Evolutionary conservation across 768 basidiomycete species (phyloP), one percentile per base, ranked within the genome.

Genomic region (Hygrocybe punicea): DNA sequence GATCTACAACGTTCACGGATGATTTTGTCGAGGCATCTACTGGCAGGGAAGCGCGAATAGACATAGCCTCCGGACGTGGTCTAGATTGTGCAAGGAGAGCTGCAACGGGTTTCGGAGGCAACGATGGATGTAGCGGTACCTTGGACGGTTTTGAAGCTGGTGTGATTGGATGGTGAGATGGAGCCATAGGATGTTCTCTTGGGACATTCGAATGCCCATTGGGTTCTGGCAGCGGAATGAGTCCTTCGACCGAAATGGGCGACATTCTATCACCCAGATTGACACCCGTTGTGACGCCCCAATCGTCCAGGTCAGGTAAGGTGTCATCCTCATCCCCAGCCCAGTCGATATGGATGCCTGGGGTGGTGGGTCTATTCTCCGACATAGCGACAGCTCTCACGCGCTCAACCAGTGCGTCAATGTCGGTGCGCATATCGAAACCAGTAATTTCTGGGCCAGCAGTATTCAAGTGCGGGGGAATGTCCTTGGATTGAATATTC

Each of bases 291-390:
- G 77, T 77, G 45, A 91, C 81, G 17, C 86, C 89, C 91, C 91
- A 93, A 66, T 93, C 91, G 66, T 93, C 83, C 24, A 93, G 77
- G 70, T 91, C 89, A 5, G 91, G 91, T 2, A 93, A 75, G 59
- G 81, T 84, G 64, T 87, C 86, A 60, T 93, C 90, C 56, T 93
- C 91, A 62, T 92, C 89, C 35, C 86, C 87, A 40, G 91, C 91
- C 91, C 91, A 93, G 70, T 93, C 90, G 57, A 92, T 87, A 61
- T 92, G 89, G 57, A 84, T 88, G 34, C 85, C 86, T 13, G 87
- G 87, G 1, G 87, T 87, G 14, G 81, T 73, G 11, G 88, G 85
- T 44, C 87, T 75, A 63, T 83, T 77, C 52, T 82, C 77, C 33
- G 78, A 84, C 83, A 90, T 88, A 8, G 87, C 87, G 6, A 84